Conservation (phyloP, 208 protist species). For the Leishmania tarentolae region DNA sequence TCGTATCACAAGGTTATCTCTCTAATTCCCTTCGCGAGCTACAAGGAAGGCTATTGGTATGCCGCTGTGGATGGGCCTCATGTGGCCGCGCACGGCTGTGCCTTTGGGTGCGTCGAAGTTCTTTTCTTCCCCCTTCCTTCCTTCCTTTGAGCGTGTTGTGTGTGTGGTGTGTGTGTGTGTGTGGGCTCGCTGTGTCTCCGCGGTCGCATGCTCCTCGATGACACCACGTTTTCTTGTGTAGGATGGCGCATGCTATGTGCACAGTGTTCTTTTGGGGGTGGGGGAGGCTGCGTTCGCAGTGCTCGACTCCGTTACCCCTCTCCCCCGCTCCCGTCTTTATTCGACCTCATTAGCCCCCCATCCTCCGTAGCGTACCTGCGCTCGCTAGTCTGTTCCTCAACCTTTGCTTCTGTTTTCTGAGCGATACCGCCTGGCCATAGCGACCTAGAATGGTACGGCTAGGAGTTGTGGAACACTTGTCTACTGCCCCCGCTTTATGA, state of each 20-base stretch:
- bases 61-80: too few species aligned
- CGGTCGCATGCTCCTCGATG: background rate
- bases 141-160: background rate
- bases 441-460: background rate
- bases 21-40: background rate
- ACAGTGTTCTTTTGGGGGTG: background rate
- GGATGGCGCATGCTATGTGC: background rate
- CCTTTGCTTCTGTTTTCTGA: background rate
- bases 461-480: background rate
- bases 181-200: background rate
- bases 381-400: background rate
- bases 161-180: background rate
- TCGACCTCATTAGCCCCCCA: background rate
- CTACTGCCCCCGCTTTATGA: background rate
- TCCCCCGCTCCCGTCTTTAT: background rate
- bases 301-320: background rate
- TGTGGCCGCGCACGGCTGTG: too few species aligned
- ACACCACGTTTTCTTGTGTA: background rate
- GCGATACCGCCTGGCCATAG: background rate
- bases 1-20: background rate
- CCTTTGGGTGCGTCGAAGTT: background rate
- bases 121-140: background rate
- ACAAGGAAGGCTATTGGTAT: background rate
- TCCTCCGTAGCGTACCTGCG: background rate
- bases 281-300: background rate